phyloP scores from a whole-genome alignment of 78 protist species.

The Planoprotostelium fungivorum region DNA sequence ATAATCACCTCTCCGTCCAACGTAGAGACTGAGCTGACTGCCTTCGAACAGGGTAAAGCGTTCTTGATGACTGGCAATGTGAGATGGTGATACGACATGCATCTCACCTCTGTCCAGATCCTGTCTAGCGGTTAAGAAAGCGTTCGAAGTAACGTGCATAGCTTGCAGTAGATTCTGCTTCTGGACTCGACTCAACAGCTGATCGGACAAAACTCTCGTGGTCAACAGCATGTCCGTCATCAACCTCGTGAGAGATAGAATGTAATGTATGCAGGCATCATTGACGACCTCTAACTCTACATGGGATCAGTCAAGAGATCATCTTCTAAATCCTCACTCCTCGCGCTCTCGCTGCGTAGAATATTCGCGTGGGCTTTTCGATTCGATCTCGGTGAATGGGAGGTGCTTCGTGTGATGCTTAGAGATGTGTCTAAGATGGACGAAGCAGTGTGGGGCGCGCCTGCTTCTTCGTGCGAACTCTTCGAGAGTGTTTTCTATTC shows the following conservation, averaged over 20 bases:
- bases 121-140: neutral
- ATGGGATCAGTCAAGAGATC: neutral
- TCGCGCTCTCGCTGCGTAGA: neutral
- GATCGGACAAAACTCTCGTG: neutral
- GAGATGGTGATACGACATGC: neutral
- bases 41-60: neutral
- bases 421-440: neutral
- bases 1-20: neutral
- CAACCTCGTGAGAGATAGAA: neutral
- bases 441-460: neutral
- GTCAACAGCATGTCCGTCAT: neutral
- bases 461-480: neutral
- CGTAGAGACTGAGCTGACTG: neutral
- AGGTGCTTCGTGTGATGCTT: neutral
- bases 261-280: neutral
- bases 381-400: neutral
- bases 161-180: neutral
- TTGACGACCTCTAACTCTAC: neutral
- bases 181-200: neutral
- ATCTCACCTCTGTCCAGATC: neutral
- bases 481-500: neutral
- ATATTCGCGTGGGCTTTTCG: neutral
- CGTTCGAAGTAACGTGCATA: neutral
- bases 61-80: neutral
- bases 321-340: neutral